A percentile compares a stretch with the other conserved stretches of the same genome.
Conservation (phyloP, 495 filamentous ascomycete species). For the Penicillium crystallinum region DNA sequence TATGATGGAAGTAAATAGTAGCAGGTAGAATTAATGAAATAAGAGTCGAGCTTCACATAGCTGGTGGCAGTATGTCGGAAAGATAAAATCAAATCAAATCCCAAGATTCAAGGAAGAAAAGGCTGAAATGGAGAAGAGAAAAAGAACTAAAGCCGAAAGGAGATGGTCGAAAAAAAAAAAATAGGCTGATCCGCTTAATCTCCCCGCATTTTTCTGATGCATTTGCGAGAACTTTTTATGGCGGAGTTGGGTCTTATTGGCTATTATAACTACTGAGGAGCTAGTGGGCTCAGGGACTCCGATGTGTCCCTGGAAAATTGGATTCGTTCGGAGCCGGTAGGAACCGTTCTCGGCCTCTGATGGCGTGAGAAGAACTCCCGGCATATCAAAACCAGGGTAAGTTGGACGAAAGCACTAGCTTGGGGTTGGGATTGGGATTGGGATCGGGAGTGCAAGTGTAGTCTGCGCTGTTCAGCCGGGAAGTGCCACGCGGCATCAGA, state of each 20-base stretch:
- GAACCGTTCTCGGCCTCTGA: not conserved
- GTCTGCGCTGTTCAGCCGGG: constrained; percentile 3
- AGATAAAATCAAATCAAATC: not conserved
- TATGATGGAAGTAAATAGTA: not conserved
- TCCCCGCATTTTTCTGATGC: constrained; percentile 20
- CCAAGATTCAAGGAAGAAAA: not conserved
- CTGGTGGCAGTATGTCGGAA: not conserved
- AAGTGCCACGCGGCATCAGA: constrained; percentile 13
- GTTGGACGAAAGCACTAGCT: not conserved
- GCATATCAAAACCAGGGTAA: constrained; percentile 7
- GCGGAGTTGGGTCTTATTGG: not conserved
- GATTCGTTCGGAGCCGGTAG: not conserved
- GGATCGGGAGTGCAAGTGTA: not conserved
- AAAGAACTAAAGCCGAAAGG: constrained; percentile 10
- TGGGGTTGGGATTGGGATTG: too few relatives aligned
- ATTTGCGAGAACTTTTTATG: not conserved
- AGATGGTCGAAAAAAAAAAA: constrained; percentile 9
- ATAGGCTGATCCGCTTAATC: constrained; percentile 20
- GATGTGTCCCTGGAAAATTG: not conserved
- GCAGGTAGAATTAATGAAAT: not conserved
- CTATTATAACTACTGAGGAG: not conserved
- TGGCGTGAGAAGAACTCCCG: constrained; percentile 3
- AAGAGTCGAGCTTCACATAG: not conserved
- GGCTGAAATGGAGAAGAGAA: not conserved
- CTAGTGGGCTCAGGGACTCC: not conserved